A percentile compares a stretch with the other conserved stretches of the same genome.
These are phyloP conservation scores for Ambrosiella cleistominuta DNA, from an alignment of 2,329 filamentous ascomycete species.

Conservation along the genomic window DNA sequence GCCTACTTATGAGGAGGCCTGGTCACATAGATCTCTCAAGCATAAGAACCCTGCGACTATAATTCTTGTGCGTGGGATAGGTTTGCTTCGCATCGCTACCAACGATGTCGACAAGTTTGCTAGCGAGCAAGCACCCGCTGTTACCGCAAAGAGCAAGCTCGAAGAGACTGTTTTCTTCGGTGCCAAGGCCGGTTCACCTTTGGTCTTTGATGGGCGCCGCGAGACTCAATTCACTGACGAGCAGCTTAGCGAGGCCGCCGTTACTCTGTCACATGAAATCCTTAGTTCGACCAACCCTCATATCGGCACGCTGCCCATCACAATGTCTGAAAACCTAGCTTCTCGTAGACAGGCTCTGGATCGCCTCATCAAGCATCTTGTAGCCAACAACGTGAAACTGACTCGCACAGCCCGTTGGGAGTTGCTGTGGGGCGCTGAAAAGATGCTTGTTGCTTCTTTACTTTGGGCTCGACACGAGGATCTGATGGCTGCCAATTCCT, in stretches of 20 bases:
- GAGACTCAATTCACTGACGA: slow-evolving; percentile 47
- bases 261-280: slow-evolving; percentile 66
- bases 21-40: slow-evolving; percentile 33
- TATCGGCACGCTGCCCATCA: slow-evolving; percentile 54
- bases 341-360: slow-evolving; percentile 56
- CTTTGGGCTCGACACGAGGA: slow-evolving; percentile 70
- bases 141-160: slow-evolving; percentile 75
- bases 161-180: slow-evolving; percentile 94
- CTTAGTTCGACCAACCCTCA: slow-evolving; percentile 59
- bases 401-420: slow-evolving; percentile 56
- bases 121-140: slow-evolving; percentile 37
- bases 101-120: slow-evolving; percentile 42
- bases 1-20: slow-evolving; percentile 26
- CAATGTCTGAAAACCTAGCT: slow-evolving; percentile 64
- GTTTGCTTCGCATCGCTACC: slow-evolving; percentile 40
- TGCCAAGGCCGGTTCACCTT: slow-evolving; percentile 60
- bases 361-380: slow-evolving; percentile 56
- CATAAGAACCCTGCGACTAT: slow-evolving; percentile 45
- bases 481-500: slow-evolving; percentile 40
- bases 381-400: slow-evolving; percentile 45
- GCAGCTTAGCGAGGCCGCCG: slow-evolving; percentile 60
- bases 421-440: slow-evolving; percentile 79
- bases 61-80: slow-evolving; percentile 44
- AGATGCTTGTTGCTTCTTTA: slow-evolving; percentile 59
- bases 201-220: slow-evolving; percentile 59